Evolutionary conservation across 768 basidiomycete genomes (phyloP).

Genomic region (Boletus fagicola): DNA sequence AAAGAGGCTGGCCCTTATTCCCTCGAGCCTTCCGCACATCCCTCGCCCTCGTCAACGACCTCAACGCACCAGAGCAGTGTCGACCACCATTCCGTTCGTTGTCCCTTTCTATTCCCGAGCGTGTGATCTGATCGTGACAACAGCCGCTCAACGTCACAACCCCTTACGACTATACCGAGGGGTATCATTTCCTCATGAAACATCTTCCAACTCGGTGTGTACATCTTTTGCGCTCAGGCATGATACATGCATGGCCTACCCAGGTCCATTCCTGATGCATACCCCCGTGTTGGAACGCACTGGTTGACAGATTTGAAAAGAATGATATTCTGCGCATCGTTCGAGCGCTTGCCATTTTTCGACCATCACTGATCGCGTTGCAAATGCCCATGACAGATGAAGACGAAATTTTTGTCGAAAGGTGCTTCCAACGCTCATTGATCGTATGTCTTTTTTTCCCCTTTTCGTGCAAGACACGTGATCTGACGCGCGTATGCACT

Average conservation of each 20-base stretch:
- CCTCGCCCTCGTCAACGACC: slow-evolving; percentile 43
- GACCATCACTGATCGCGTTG: slow-evolving; percentile 94
- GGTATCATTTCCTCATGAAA: slow-evolving; percentile 96
- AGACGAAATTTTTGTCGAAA: slow-evolving; percentile 95
- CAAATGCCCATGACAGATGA: slow-evolving; percentile 97
- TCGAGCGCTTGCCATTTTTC: slow-evolving; percentile 88
- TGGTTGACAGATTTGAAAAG: slow-evolving; percentile 79
- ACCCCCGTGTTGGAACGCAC: slow-evolving; percentile 34
- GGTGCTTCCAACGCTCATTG: slow-evolving; percentile 90
- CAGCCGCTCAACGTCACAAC: slow-evolving; percentile 59
- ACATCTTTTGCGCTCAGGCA: slow-evolving; percentile 32
- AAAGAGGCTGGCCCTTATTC: slow-evolving; percentile 30
- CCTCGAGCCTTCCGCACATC: slow-evolving; percentile 32
- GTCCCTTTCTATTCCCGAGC: slow-evolving; percentile 17
- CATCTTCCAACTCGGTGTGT: slow-evolving; percentile 81
- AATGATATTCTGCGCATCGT: slow-evolving; percentile 94
- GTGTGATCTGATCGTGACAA: slow-evolving; percentile 55
- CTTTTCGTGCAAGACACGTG: not conserved
- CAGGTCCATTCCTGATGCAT: slow-evolving; percentile 35
- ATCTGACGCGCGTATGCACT: not conserved
- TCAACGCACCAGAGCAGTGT: slow-evolving; percentile 39
- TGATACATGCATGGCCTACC: slow-evolving; percentile 41
- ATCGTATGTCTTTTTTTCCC: slow-evolving; percentile 50
- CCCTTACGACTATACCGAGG: slow-evolving; percentile 94
- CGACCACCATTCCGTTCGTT: slow-evolving; percentile 34